phyloP scores from a whole-genome alignment of 495 filamentous ascomycete species.

The Aspergillus conjunctus region DNA sequence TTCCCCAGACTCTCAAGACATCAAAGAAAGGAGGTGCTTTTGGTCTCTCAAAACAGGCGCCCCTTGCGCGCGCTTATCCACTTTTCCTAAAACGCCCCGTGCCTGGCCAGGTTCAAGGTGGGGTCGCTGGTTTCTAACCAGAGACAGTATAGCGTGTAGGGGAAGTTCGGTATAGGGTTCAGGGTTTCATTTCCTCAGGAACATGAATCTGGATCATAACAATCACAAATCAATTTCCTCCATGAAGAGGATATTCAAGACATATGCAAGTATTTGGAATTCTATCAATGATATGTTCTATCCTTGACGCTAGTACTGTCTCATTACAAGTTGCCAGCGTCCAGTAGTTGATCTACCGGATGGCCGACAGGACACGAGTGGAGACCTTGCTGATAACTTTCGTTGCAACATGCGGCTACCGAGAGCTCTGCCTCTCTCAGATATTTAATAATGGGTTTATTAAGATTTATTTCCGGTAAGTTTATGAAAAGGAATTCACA shows the following conservation, averaged over 20 bases:
- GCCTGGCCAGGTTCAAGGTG: slow-evolving; percentile 20
- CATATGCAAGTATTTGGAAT: not conserved
- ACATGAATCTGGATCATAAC: not conserved
- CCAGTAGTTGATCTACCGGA: too few relatives aligned
- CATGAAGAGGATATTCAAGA: not conserved
- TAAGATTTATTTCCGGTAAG: too few relatives aligned
- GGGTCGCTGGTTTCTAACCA: slow-evolving; percentile 8
- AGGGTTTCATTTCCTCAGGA: slow-evolving; percentile 9
- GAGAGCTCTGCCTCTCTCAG: too few relatives aligned
- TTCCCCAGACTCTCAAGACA: slow-evolving; percentile 40
- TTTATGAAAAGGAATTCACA: too few relatives aligned
- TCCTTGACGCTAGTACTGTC: too few relatives aligned
- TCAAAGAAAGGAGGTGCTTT: slow-evolving; percentile 39
- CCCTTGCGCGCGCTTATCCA: slow-evolving; percentile 48
- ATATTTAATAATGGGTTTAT: too few relatives aligned
- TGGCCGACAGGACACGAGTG: too few relatives aligned
- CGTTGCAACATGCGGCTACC: too few relatives aligned
- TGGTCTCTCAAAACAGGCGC: slow-evolving; percentile 39
- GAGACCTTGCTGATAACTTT: too few relatives aligned
- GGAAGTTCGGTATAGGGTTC: slow-evolving; percentile 8
- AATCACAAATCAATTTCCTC: not conserved
- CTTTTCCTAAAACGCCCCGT: slow-evolving; percentile 22
- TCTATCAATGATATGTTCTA: too few relatives aligned
- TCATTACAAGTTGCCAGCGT: too few relatives aligned
- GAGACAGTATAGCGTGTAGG: not conserved